A percentile compares a stretch with the other conserved stretches of the same genome.
These are phyloP conservation scores for Nicotiana tabacum DNA, from an alignment of 257 asterid genomes.

Conservation along the genomic window DNA sequence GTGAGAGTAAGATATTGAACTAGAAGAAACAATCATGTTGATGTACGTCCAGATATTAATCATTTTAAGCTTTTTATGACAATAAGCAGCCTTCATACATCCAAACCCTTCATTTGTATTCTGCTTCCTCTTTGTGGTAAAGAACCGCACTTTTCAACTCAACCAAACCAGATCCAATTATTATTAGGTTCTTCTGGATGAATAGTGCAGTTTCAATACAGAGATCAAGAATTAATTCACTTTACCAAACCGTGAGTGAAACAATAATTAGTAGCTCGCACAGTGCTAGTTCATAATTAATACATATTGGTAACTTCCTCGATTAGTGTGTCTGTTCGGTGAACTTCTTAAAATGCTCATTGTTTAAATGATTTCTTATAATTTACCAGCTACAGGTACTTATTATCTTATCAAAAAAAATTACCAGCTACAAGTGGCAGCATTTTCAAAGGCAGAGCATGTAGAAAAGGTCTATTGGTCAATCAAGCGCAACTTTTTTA, in stretches of 20 bases:
- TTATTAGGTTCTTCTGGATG: neutral
- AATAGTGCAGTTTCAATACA: neutral
- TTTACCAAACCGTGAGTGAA: neutral
- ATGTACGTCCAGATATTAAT: neutral
- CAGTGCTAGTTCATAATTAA: neutral
- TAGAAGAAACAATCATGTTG: neutral
- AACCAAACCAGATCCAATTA: neutral
- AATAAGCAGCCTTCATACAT: neutral
- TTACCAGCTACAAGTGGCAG: neutral
- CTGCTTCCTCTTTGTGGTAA: neutral
- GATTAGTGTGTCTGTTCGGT: neutral
- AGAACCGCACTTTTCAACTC: neutral
- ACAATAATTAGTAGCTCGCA: neutral
- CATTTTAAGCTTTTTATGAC: neutral
- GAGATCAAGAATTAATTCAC: neutral
- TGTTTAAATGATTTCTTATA: neutral
- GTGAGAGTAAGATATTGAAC: neutral
- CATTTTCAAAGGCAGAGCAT: neutral
- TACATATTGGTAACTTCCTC: neutral
- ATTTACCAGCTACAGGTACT: neutral
- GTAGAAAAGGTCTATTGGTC: neutral
- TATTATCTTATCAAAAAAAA: too few relatives aligned
- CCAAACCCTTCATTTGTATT: neutral
- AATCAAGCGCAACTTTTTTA: neutral
- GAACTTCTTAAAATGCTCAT: neutral